These are phyloP conservation scores for Rhodocollybia butyracea DNA, from an alignment of 768 basidiomycete species.

Conservation along the genomic window DNA sequence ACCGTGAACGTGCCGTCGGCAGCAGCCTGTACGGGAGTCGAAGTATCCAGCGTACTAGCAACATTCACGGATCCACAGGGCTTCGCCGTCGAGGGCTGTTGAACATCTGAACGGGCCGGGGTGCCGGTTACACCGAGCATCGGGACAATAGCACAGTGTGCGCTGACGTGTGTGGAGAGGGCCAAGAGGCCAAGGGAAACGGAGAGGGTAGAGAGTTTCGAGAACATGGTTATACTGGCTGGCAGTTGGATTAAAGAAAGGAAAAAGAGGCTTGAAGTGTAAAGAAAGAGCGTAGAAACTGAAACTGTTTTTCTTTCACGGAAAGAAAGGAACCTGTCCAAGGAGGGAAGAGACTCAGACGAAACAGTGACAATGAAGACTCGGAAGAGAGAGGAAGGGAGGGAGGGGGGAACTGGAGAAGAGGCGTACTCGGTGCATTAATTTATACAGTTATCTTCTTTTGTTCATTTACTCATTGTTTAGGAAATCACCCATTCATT, in stretches of 20 bases:
- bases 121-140: conserved; percentile 12
- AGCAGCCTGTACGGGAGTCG: conserved; percentile 15
- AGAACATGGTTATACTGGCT: conserved; percentile 11
- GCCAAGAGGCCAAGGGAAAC: neutral
- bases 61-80: conserved; percentile 17
- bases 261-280: conserved; percentile 1
- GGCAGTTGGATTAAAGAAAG: neutral
- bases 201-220: conserved; percentile 6
- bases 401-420: neutral
- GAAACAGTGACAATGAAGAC: neutral
- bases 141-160: neutral
- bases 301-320: conserved; percentile 7
- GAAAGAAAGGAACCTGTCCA: conserved; percentile 7
- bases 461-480: neutral
- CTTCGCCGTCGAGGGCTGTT: conserved; percentile 13
- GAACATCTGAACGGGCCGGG: conserved; percentile 14
- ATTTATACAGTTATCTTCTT: neutral
- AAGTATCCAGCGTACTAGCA: conserved; percentile 16
- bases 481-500: neutral
- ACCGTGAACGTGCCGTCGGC: conserved; percentile 27
- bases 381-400: neutral
- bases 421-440: neutral
- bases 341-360: conserved; percentile 1
- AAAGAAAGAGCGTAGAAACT: neutral
- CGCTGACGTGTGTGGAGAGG: conserved; percentile 3